Evolutionary conservation across 805 yeast species (phyloP).

Genomic region (Suhomyces emberorum): DNA sequence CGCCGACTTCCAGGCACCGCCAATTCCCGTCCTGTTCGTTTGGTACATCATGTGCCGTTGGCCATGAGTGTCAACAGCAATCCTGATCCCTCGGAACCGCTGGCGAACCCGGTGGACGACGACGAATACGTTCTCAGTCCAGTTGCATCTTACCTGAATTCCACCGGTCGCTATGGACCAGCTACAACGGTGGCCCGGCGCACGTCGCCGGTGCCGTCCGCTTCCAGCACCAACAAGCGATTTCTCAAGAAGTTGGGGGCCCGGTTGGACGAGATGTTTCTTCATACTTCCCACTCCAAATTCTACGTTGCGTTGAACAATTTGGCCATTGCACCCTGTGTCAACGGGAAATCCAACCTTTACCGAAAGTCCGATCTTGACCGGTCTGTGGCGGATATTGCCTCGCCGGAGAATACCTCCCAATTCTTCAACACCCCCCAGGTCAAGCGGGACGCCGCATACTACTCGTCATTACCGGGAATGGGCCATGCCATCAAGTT

Average conservation of each 20-base stretch:
- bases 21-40: conserved; percentile 41
- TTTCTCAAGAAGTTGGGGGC: conserved; percentile 48
- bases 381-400: conserved; percentile 46
- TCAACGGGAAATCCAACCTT: conserved; percentile 83
- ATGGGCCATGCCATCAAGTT: conserved; percentile 56
- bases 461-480: conserved; percentile 23
- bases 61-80: conserved; percentile 41
- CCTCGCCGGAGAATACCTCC: conserved; percentile 15
- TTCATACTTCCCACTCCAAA: conserved; percentile 80
- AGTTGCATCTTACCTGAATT: conserved; percentile 1
- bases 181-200: neutral
- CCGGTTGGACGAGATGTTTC: conserved; percentile 77
- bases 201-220: neutral
- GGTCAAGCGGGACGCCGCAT: conserved; percentile 29
- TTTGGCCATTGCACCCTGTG: conserved; percentile 78
- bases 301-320: conserved; percentile 78
- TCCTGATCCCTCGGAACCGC: conserved; percentile 8
- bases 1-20: conserved; percentile 17
- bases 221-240: conserved; percentile 5
- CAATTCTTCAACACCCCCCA: conserved; percentile 29
- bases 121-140: conserved; percentile 21
- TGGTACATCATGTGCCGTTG: conserved; percentile 81
- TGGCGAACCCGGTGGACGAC: too few species aligned
- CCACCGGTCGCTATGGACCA: neutral
- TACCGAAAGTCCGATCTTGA: conserved; percentile 68